Percentiles rank a stretch among this genome's conserved stretches.
phyloP scores from a whole-genome alignment of 2,329 filamentous ascomycete genomes.

The Curvularia verruculosa region DNA sequence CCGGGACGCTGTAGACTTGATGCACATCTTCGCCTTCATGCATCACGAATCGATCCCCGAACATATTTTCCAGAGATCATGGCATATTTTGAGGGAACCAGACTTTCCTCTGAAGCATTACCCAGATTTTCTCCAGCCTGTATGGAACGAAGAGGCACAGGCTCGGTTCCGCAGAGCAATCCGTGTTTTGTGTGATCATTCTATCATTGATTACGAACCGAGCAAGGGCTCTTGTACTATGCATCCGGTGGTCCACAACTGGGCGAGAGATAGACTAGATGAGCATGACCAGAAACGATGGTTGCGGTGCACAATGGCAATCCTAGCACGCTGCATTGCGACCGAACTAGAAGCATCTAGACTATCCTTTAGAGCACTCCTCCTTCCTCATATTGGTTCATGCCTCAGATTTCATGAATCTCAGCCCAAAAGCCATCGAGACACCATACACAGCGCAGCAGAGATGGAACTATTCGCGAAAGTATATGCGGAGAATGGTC shows the following conservation, averaged over 20 bases:
- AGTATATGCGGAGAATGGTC: constrained; percentile 24
- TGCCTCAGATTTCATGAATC: constrained; percentile 20
- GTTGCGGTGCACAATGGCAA: constrained; percentile 36
- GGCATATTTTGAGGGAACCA: constrained; percentile 10
- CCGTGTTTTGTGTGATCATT: constrained; percentile 23
- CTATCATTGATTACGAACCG: constrained; percentile 35
- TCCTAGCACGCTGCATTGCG: constrained; percentile 31
- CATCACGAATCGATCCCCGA: constrained; percentile 37
- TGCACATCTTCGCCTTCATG: constrained; percentile 44
- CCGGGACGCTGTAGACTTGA: constrained; percentile 42
- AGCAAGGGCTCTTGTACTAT: constrained; percentile 36
- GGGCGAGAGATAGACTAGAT: constrained; percentile 41
- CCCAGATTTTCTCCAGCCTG: background rate
- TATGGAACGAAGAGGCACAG: constrained; percentile 1
- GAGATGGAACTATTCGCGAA: constrained; percentile 26
- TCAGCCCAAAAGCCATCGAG: too few species aligned
- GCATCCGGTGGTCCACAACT: constrained; percentile 44
- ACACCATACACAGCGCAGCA: constrained; percentile 28
- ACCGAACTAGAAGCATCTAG: constrained; percentile 22
- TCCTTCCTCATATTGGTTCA: constrained; percentile 22
- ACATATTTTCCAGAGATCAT: constrained; percentile 23
- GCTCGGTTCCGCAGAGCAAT: constrained; percentile 22
- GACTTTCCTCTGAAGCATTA: too few species aligned
- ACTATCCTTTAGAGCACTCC: constrained; percentile 28
- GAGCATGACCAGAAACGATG: constrained; percentile 29